A percentile compares a stretch with the other conserved stretches of the same genome.
Conservation (phyloP, 2,329 filamentous ascomycete genomes). For the Talaromyces sp. region DNA sequence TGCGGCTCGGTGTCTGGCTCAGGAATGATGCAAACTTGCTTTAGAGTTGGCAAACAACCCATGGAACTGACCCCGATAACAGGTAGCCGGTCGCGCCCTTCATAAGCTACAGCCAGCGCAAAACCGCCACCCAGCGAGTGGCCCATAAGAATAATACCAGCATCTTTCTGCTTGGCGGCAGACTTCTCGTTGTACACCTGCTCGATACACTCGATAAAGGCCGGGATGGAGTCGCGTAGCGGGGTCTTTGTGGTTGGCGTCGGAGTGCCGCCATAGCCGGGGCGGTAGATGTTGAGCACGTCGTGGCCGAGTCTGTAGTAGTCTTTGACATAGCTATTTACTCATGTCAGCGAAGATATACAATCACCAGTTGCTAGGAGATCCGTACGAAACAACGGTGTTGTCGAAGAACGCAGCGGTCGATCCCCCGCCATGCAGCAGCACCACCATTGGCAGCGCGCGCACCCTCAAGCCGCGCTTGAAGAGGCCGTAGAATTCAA, state of each 20-base stretch:
- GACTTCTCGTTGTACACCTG: slow-evolving; percentile 9
- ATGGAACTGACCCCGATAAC: slow-evolving; percentile 9
- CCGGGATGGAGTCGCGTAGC: slow-evolving; percentile 11
- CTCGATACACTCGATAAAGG: slow-evolving; percentile 13
- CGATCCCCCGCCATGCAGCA: slow-evolving; percentile 14
- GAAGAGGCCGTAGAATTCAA: slow-evolving; percentile 10
- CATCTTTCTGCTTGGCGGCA: slow-evolving; percentile 4
- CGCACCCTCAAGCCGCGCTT: slow-evolving; percentile 9
- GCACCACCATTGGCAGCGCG: slow-evolving; percentile 7
- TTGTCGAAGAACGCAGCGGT: slow-evolving; percentile 16
- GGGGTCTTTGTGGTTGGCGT: slow-evolving; percentile 11
- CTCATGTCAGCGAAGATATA: not conserved
- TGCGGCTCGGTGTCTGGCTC: slow-evolving; percentile 6
- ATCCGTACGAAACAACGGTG: slow-evolving; percentile 12
- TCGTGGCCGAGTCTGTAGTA: slow-evolving; percentile 13
- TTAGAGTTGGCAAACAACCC: slow-evolving; percentile 3
- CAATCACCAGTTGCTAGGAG: not conserved
- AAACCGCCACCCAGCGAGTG: slow-evolving; percentile 13
- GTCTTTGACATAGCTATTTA: not conserved
- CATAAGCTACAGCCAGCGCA: slow-evolving; percentile 14
- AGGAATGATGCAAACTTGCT: not conserved
- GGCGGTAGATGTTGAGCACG: slow-evolving; percentile 15
- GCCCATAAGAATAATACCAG: slow-evolving; percentile 12
- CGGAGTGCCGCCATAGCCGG: slow-evolving; percentile 12
- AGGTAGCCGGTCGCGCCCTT: slow-evolving; percentile 12